These are phyloP conservation scores for Craterostigma plantagineum DNA, from an alignment of 257 asterid species.

Conservation along the genomic window DNA sequence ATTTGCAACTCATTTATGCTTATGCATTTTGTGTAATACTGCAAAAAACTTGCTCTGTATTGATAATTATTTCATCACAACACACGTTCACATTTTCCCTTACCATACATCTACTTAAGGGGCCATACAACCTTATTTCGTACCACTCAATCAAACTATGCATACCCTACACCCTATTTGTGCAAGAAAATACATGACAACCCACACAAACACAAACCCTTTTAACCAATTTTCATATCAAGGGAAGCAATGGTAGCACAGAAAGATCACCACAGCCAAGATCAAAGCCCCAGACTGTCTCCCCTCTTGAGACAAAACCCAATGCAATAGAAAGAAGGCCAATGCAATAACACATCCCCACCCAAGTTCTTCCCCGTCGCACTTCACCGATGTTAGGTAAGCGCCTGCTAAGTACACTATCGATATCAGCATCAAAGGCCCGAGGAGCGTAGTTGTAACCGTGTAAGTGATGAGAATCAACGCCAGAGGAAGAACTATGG, in stretches of 20 bases:
- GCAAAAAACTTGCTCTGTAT: no score
- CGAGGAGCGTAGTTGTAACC: constrained; percentile 41
- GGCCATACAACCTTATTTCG: no score
- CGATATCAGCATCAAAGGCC: constrained; percentile 34
- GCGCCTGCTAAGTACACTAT: constrained; percentile 24
- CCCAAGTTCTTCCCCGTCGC: constrained; percentile 24
- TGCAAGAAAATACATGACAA: no score
- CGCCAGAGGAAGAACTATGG: constrained; percentile 29
- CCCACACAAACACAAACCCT: no score
- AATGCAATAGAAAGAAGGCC: constrained; percentile 29
- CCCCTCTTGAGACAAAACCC: constrained; percentile 24
- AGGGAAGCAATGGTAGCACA: constrained; percentile 22
- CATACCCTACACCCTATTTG: no score
- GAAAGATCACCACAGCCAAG: constrained; percentile 21
- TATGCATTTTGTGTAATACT: no score
- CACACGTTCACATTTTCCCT: no score
- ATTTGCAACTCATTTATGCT: no score
- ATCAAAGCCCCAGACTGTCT: constrained; percentile 25
- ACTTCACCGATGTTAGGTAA: constrained; percentile 17
- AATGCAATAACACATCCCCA: constrained; percentile 26
- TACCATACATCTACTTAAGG: no score
- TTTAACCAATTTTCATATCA: no score
- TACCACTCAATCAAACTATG: no score
- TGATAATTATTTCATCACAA: no score
- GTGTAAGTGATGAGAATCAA: constrained; percentile 28